Base-by-base conservation (phyloP, 306 rosid species). In the Adenanthera pavonina region DNA sequence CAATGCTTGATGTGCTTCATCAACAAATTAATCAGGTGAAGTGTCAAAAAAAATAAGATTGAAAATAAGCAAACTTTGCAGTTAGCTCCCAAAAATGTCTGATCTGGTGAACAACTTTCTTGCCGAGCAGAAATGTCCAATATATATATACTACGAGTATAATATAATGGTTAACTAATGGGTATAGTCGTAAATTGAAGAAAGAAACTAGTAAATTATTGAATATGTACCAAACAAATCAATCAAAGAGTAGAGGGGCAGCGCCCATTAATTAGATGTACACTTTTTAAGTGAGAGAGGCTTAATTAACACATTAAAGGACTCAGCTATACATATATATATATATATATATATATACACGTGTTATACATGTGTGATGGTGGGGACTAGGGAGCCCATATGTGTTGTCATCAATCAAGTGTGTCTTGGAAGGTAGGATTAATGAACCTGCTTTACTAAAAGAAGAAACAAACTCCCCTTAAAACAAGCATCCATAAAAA, bases 401-500 rank as follows among this genome's bases (percentile, higher is more conserved):
- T 48, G 20, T 51, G 61, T 52, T 75, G 56, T 62, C 74, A 35
- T 68, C 19, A 51, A 35, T 75, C 75, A 76, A 75, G 84, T 62
- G 51, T 75, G 84, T 41, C 71, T 60, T 51, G 40, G 51, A 72
- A 75, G 43, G 62, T 68, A 69, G 72, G 61, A 70, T 72, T 72
- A 25, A 20, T 25, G 79, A 64, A 76, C 70, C 66, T 64, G 75
- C 85, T 84, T 84, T 80, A 44, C 35, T 53, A 76, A 74, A 76
- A 41, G 68, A 53, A 16, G 72, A 71, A 80, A 76, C 72, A 52
- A 72, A 53, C 49, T 36, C 46, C 34, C 64, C 75, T 69, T 59
- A 49, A 79, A 59, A 75, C 60, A 74, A 49, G 69, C 74, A 48
- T 74, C 38, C 54, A 75, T 11, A 25, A 49, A 61, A 84, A 79